A percentile compares a stretch with the other conserved stretches of the same genome.
phyloP scores from a whole-genome alignment of 495 filamentous ascomycete species.

The Xylaria flabelliformis region DNA sequence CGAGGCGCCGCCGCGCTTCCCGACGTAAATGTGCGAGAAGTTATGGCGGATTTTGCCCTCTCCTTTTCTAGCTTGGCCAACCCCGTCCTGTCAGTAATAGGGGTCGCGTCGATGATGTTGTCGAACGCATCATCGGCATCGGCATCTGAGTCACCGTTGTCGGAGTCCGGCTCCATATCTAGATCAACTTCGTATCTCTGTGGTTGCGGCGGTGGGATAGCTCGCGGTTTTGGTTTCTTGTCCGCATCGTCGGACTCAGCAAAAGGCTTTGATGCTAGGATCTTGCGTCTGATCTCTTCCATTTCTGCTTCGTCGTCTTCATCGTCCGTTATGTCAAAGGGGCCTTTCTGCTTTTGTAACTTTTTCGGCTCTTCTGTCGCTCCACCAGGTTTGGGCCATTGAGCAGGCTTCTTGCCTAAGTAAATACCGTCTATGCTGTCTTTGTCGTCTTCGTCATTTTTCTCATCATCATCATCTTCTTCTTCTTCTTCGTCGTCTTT shows the following conservation, averaged over 20 bases:
- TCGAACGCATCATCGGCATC: conserved; percentile 67
- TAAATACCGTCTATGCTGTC: conserved; percentile 60
- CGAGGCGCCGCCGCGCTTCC: conserved; percentile 35
- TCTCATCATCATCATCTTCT: conserved; percentile 37
- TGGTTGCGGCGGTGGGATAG: conserved; percentile 60
- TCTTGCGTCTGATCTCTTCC: conserved; percentile 84
- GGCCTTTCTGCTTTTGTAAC: conserved; percentile 64
- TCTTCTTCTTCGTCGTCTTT: conserved; percentile 55
- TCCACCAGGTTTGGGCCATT: conserved; percentile 43
- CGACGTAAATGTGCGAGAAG: conserved; percentile 39
- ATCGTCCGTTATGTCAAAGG: conserved; percentile 73
- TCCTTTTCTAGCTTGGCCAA: conserved; percentile 55
- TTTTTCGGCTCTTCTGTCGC: conserved; percentile 41
- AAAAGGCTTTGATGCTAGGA: conserved; percentile 86
- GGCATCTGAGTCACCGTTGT: conserved; percentile 66
- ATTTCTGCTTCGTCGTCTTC: conserved; percentile 87
- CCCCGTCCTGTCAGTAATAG: conserved; percentile 81
- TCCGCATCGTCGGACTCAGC: conserved; percentile 63
- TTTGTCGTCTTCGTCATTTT: conserved; percentile 31
- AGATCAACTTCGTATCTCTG: conserved; percentile 62
- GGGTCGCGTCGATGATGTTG: conserved; percentile 87
- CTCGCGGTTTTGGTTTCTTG: conserved; percentile 62
- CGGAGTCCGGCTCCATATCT: conserved; percentile 75
- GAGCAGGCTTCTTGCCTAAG: conserved; percentile 58
- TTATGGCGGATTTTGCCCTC: conserved; percentile 41